A percentile compares a stretch with the other conserved stretches of the same genome.
Conservation (phyloP, 1,284 basidiomycete genomes). For the Polyporus tsugae region DNA sequence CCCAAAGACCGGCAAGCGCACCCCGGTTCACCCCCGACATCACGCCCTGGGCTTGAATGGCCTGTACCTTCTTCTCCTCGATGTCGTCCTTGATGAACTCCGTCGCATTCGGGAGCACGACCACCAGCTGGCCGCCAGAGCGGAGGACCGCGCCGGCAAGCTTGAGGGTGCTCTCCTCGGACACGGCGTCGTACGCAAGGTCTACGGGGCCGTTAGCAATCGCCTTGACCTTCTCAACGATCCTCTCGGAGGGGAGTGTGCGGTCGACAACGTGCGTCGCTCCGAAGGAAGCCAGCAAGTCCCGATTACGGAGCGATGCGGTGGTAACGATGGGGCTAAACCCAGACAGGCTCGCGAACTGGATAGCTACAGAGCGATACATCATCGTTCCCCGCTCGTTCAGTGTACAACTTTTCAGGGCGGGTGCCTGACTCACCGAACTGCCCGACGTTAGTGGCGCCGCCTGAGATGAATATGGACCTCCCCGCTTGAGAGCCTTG, state of each 20-base stretch:
- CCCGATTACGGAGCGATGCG: constrained; percentile 52
- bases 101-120: constrained; percentile 19
- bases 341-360: constrained; percentile 55
- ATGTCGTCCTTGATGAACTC: constrained; percentile 5
- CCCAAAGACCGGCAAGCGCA: constrained; percentile 6
- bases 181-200: constrained; percentile 39
- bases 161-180: constrained; percentile 28
- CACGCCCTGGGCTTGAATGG: constrained; percentile 12
- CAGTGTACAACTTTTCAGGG: background rate
- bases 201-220: constrained; percentile 27
- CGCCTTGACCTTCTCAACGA: constrained; percentile 19
- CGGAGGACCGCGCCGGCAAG: constrained; percentile 36
- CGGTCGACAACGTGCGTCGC: constrained; percentile 38
- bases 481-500: constrained; percentile 35
- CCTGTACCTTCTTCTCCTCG: constrained; percentile 15
- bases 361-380: constrained; percentile 41
- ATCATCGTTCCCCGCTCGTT: background rate
- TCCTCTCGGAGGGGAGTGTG: constrained; percentile 13
- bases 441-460: constrained; percentile 46
- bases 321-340: constrained; percentile 58
- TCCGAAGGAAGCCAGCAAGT: constrained; percentile 45
- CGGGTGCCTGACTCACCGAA: constrained; percentile 36
- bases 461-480: constrained; percentile 46
- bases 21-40: constrained; percentile 15
- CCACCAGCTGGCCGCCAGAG: constrained; percentile 32